phyloP scores from a whole-genome alignment of 2,329 filamentous ascomycete species.

The Neurospora sp. region DNA sequence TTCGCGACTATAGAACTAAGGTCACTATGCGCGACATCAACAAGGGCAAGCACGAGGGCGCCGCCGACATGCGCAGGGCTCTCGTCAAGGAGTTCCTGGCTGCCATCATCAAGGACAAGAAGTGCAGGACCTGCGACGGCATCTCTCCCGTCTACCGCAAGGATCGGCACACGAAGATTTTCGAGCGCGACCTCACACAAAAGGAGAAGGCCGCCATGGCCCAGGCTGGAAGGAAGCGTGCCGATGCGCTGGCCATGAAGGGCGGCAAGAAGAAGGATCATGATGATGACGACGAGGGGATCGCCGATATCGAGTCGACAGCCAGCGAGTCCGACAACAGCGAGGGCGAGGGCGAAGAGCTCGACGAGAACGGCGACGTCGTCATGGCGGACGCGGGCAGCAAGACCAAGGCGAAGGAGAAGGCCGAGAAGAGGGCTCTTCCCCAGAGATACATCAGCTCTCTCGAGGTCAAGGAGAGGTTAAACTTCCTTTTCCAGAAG shows the following conservation, averaged over 20 bases:
- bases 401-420: slow-evolving; percentile 22
- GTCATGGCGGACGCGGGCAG: slow-evolving; percentile 43
- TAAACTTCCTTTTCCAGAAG: slow-evolving; percentile 73
- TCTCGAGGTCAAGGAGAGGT: slow-evolving; percentile 70
- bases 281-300: slow-evolving; percentile 54
- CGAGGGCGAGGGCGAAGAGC: slow-evolving; percentile 35
- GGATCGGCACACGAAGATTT: slow-evolving; percentile 87
- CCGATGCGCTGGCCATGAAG: slow-evolving; percentile 57
- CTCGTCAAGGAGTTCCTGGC: slow-evolving; percentile 75
- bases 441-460: slow-evolving; percentile 68
- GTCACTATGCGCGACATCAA: slow-evolving; percentile 37
- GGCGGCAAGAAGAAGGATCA: slow-evolving; percentile 30
- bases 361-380: slow-evolving; percentile 46
- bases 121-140: slow-evolving; percentile 57
- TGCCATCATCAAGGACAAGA: slow-evolving; percentile 57
- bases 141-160: slow-evolving; percentile 79
- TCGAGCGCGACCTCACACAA: slow-evolving; percentile 64
- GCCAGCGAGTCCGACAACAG: slow-evolving; percentile 31
- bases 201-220: slow-evolving; percentile 75
- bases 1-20: slow-evolving; percentile 45
- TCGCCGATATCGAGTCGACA: slow-evolving; percentile 54
- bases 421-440: slow-evolving; percentile 22
- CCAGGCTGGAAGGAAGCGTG: slow-evolving; percentile 53
- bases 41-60: slow-evolving; percentile 71
- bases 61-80: slow-evolving; percentile 63